Evolutionary conservation across 768 basidiomycete genomes (phyloP), one percentile per base, ranked within the genome.

Genomic region (Podaxis mareebaensis): DNA sequence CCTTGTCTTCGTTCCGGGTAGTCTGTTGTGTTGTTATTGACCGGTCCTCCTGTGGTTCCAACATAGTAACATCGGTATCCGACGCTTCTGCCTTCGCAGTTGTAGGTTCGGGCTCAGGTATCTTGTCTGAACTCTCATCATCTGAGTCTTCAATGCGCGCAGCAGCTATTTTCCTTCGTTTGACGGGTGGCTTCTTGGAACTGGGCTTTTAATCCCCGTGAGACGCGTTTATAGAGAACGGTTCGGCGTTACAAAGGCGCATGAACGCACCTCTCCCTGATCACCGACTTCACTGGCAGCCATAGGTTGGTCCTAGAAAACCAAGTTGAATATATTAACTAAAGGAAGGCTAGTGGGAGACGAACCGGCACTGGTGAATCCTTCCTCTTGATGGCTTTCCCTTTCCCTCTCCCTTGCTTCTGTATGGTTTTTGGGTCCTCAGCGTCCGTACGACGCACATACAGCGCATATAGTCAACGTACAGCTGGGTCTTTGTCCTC

Each of bases 361-460:
- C 49, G 15, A 24, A 62, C 53, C 13, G 44, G 28, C 20, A 28
- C 8, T 22, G 24, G 24, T 28, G 22, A 51, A 38, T 17, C 3
- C 66, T 17, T 61, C 55, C 13, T 61, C 60, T 7, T 65, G 60
- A 12, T 53, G 46, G 24, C 60, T 22, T 53, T 63, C 66, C 51
- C 22, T 36, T 65, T 70, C 48, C 49, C 13, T 60, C 67, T 60
- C 39, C 7, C 36, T 53, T 38, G 8, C 22, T 40, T 59, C 65
- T 15, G 59, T 20, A 30, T 33, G 33, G 8, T 33, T 33, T 33
- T 33, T 33, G 8, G 33, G 0, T 33, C 33, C 33, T 33, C 10
- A 33, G 33, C 33, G 8, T 3, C 8, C 33, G 26, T 26, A 40
- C 24, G 49, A 67, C 48, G 53, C 55, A 53, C 62, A 60, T 64